Evolutionary conservation across 169 alveolate genomes (phyloP).

Genomic region (Plasmodium ovale): DNA sequence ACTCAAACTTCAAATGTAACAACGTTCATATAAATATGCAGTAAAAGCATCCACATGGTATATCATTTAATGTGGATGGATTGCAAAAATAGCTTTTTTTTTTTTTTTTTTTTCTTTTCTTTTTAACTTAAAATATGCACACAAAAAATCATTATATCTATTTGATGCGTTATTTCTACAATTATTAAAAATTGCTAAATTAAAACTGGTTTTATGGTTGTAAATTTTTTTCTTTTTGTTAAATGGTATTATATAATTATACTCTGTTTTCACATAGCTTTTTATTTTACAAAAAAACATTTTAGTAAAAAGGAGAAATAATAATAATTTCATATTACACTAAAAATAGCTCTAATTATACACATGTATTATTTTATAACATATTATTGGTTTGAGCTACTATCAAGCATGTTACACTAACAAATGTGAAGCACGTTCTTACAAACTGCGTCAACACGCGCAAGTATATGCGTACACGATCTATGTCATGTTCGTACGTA

Average conservation of each 20-base stretch:
- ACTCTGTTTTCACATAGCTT: constrained; percentile 53
- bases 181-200: constrained; percentile 47
- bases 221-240: constrained; percentile 21
- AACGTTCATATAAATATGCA: neutral
- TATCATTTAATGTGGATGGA: neutral
- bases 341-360: no score
- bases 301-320: constrained; percentile 36
- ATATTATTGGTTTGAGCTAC: no score
- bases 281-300: constrained; percentile 61
- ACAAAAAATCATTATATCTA: constrained; percentile 54
- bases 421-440: no score
- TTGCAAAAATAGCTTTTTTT: no score
- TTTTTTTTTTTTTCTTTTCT: constrained; percentile 12
- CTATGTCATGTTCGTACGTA: no score
- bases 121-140: constrained; percentile 43
- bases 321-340: constrained; percentile 43
- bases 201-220: constrained; percentile 25
- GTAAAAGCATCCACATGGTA: neutral
- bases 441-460: no score
- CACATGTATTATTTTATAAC: no score
- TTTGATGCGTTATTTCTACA: constrained; percentile 41
- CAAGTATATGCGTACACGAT: no score
- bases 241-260: constrained; percentile 63
- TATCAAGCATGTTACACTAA: no score
- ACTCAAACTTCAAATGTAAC: no score